Evolutionary conservation across 179 eudicot genomes (phyloP), one percentile per base, ranked within the genome.

Genomic region (Sideroxylon spinosum): DNA sequence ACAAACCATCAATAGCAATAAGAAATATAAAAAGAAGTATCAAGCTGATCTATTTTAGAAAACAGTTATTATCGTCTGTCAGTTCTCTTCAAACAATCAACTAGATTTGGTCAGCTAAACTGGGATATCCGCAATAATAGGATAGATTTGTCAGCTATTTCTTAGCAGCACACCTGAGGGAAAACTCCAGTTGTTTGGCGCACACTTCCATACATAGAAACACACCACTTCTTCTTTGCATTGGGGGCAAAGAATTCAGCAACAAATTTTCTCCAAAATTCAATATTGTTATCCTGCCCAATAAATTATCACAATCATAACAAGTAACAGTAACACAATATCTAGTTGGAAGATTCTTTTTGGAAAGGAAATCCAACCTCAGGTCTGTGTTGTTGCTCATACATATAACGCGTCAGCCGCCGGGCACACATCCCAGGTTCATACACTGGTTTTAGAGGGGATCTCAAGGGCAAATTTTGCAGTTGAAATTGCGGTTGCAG

Each of bases 221-320:
- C 97, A 81, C 99, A 96, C 99, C 99, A 96, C 81, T 91, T 94
- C 85, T 96, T 96, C 91, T 89, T 94, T 66, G 99, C 98, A 89
- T 87, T 91, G 25, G 97, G 99, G 79, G 99, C 95, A 83, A 90
- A 96, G 77, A 81, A 94, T 59, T 94, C 99, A 0, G 92, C 82
- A 25, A 96, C 98, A 84, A 92, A 96, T 77, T 91, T 91, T 78
- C 97, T 90, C 99, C 99, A 96, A 79, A 94, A 96, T 75, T 94
- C 97, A 64, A 96, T 94, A 79, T 89, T 96, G 79, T 96, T 96
- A 78, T 94, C 97, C 99, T 96, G 81, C 84, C 84, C 55, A 50
- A 78, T 37, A 67, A 23, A 20, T 16, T 4, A 9, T 19, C 70
- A 76, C 20, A 14, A 70, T 23, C 6, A 69, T 22, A 20, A 44